Evolutionary conservation across 2,329 filamentous ascomycete species (phyloP), one percentile per base, ranked within the genome.

Genomic region (Claviceps paspali): DNA sequence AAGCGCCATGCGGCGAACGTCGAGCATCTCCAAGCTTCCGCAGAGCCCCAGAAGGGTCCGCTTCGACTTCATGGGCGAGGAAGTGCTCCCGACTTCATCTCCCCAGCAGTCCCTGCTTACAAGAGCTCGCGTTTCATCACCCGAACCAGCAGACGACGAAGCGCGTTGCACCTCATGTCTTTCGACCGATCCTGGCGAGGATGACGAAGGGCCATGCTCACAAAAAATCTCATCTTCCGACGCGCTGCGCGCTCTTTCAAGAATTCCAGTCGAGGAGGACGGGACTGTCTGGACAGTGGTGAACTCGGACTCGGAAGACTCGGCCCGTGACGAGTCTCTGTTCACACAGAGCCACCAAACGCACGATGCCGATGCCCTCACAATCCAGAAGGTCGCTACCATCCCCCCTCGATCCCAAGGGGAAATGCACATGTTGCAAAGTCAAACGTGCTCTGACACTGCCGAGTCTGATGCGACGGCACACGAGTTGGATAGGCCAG

Each of bases 21-120:
- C 68, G 6, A 72, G 64, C 46, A 62, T 59, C 23, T 64, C 67
- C 19, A 66, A 61, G 35, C 63, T 65, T 37, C 57, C 55, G 5
- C 60, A 62, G 30, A 75, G 71, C 47, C 71, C 70, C n/a, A 65
- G 73, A 22, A 64, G 71, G 41, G 75, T 79, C 39, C 72, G 75
- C 33, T 79, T 79, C 44, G 67, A 75, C 27, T 67, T 78, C 32
- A 65, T 66, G 49, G 73, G 73, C 37, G 59, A 65, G 44, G 72
- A 78, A 48, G 70, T 79, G 26, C 56, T 76, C 40, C 71, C 74
- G 15, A 76, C 73, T 32, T 59, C 65, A 19, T 75, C 72, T 17
- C 73, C 73, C 33, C 61, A 64, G 42, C 43, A 52, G 38, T 46
- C 56, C 38, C 52, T 57, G 41, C 46, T 54, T 48, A 46, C 54